Evolutionary conservation across 2,329 filamentous ascomycete genomes (phyloP).

Genomic region (Myriosclerotinia duriaeana): DNA sequence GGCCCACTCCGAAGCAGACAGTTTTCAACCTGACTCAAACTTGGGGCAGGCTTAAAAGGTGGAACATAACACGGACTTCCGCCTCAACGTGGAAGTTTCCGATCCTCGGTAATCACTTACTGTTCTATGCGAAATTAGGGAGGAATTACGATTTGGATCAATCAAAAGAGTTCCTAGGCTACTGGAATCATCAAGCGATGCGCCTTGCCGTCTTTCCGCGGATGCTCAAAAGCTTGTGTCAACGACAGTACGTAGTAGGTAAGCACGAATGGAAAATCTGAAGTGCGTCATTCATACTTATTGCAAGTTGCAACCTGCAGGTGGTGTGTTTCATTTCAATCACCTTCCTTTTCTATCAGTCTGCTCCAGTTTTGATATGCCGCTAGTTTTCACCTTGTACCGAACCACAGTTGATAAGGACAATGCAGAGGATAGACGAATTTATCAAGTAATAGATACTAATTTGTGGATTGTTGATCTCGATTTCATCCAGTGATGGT

Average conservation of each 20-base stretch:
- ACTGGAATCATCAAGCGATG: not conserved
- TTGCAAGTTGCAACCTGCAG: not conserved
- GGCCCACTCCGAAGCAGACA: not conserved
- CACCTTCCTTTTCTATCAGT: conserved; percentile 12
- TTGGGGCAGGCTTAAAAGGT: not conserved
- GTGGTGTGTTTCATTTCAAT: not conserved
- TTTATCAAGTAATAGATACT: conserved; percentile 2
- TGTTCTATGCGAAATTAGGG: not conserved
- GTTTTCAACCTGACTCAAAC: not conserved
- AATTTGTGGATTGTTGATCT: not conserved
- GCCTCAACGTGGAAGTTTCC: not conserved
- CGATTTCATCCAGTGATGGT: conserved; percentile 3
- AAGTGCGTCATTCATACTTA: not conserved
- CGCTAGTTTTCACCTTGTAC: not conserved
- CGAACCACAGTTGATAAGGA: not conserved
- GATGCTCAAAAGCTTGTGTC: conserved; percentile 13
- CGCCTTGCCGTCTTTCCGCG: not conserved
- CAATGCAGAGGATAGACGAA: conserved; percentile 5
- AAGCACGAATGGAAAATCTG: not conserved
- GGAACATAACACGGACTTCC: not conserved
- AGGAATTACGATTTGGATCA: not conserved
- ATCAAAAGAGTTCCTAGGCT: not conserved
- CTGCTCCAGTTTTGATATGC: conserved; percentile 13
- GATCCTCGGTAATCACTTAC: not conserved
- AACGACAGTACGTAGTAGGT: not conserved